Evolutionary conservation across 169 alveolate species (phyloP), one percentile per base, ranked within the genome.

Genomic region (Cryptosporidium canis): DNA sequence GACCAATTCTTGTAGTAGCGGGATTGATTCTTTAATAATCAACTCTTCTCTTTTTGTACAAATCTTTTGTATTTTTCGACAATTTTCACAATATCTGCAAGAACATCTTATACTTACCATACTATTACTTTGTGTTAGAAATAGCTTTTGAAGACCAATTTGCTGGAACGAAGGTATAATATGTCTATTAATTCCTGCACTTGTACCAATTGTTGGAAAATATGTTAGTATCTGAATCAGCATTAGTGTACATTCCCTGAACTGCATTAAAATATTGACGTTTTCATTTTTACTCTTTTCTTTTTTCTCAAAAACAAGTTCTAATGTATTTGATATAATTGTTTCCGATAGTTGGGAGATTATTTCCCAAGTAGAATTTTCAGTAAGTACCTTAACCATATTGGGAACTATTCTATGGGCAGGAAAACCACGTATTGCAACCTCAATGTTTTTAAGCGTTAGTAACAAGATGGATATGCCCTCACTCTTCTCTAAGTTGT

Each of bases 141-240:
- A 44, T 21, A 77, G 58, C 58, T 55, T 77, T 61, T 77, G 87
- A 3, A 77, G 61, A 11, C 87, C 87, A 39, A 77, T 77, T 39
- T 77, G 87, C 4, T 18, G 35, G 35, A 77, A 27, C 8, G 87
- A 77, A 58, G 87, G 87, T 2, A 43, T 43, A 12, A 77, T 41
- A 39, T 58, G 63, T 9, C 41, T 58, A 43, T 77, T 55, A 27
- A 77, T 39, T 37, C 66, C 87, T 3, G 71, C 39, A 39, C 61
- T 77, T 77, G 72, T 63, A n/a, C 87, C 87, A 58, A 77, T 77
- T 44, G 66, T 53, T 27, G 87, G 87, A 8, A 77, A 29, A 45
- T 58, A 53, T 41, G 87, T 29, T 58, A 77, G 55, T 58, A 77
- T 77, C 55, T 61, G 70, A 56, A 58, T 39, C n/a, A 77, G 44